Base-by-base conservation (phyloP, 768 basidiomycete genomes). In the Hericium erinaceus region DNA sequence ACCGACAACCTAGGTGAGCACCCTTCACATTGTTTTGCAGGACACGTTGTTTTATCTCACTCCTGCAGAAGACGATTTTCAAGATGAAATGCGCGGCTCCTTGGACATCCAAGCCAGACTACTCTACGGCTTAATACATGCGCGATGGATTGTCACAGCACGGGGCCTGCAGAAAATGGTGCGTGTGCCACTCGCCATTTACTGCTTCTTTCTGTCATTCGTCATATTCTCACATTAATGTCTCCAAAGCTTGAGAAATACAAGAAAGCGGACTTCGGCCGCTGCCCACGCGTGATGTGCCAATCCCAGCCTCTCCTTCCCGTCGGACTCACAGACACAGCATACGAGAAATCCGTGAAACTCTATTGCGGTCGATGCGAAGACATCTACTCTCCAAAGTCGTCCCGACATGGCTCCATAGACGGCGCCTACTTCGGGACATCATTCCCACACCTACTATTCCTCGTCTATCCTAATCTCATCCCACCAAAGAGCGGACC, bases 351-450 rank as follows among this genome's bases (percentile, higher is more conserved):
- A 74, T 94, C 93, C 33, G 95, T 98, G 69, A 99, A 99, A 70
- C 87, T 99, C 52, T 98, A 94, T 74, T 99, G 97, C 69, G 95
- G 94, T 2, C 87, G 94, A 39, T 99, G 97, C 72, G 95, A 99
- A 73, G 97, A 99, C 73, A 86, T 99, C 64, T 99, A 98, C 73
- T 92, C 90, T 0, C 97, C 97, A 39, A 99, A 99, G 71, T 94
- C 91, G 1, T 94, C 93, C 5, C 83, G 95, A 28, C 97, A 99
- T 70, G 95, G 95, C 52, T 88, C 89, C 39, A 98, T 99, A 68
- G 97, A 99, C 69, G 95, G 97, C 28, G 97, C 97, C 2, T 99
- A 95, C 73, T 99, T 99, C 65, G 97, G 97, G 59, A 95, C 94
- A 0, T 97, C 95, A 1, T 98, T 98, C 77, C 93, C 95, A 0